phyloP scores from a whole-genome alignment of 257 asterid species.

The Solanum verrucosum region DNA sequence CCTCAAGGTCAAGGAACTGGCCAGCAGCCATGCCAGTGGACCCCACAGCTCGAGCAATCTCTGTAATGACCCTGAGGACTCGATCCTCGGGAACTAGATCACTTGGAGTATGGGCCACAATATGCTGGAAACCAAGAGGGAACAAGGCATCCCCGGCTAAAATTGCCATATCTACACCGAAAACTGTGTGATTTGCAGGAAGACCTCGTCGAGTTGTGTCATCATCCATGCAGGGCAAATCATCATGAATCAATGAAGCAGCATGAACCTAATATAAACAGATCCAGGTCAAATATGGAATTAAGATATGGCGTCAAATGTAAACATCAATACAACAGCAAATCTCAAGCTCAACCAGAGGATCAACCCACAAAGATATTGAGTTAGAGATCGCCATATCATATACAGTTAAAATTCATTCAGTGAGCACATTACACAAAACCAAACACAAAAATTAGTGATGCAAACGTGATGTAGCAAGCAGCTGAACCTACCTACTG shows the following conservation, averaged over 20 bases:
- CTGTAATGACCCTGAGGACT: conserved; percentile 64
- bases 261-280: conserved; percentile 66
- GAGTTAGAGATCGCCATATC: neutral
- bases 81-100: conserved; percentile 66
- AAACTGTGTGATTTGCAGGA: conserved; percentile 81
- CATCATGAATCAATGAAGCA: conserved; percentile 89
- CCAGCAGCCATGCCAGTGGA: conserved; percentile 99
- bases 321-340: neutral
- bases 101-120: conserved; percentile 72
- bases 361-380: neutral
- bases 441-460: neutral
- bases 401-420: neutral
- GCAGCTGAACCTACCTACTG: neutral
- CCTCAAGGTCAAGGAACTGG: conserved; percentile 78
- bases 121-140: conserved; percentile 91
- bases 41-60: conserved; percentile 95
- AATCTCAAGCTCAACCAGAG: neutral
- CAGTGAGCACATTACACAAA: neutral
- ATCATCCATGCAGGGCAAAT: conserved; percentile 96
- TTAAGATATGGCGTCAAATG: neutral
- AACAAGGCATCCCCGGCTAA: conserved; percentile 92
- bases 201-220: conserved; percentile 86
- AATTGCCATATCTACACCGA: conserved; percentile 92
- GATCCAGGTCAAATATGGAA: neutral
- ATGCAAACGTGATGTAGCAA: neutral